phyloP scores from a whole-genome alignment of 1,139 yeast genomes.

The Zygosaccharomyces pseudobailii region DNA sequence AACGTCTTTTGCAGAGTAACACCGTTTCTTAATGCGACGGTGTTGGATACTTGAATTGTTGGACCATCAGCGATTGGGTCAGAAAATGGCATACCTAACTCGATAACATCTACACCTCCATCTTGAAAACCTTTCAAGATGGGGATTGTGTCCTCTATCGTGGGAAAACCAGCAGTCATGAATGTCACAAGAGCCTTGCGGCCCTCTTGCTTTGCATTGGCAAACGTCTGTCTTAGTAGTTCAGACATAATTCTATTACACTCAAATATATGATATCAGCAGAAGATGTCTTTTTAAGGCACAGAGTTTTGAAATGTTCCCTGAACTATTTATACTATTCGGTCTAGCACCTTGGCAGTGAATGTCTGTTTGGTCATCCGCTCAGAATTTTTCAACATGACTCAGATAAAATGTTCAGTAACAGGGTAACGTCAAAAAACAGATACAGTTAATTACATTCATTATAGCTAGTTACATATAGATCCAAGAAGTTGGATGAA shows the following conservation, averaged over 20 bases:
- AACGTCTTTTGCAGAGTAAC: conserved; percentile 65
- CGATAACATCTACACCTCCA: conserved; percentile 94
- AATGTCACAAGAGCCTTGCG: conserved; percentile 90
- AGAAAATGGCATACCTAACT: conserved; percentile 94
- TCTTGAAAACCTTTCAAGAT: conserved; percentile 82
- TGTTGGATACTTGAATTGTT: conserved; percentile 85
- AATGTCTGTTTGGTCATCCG: not conserved
- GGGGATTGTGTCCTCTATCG: conserved; percentile 81
- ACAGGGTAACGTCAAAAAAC: conserved; percentile 1
- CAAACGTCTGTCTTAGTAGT: conserved; percentile 64
- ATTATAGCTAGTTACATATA: conserved; percentile 1
- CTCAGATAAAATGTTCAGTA: not conserved
- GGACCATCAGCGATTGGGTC: conserved; percentile 99
- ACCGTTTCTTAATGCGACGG: conserved; percentile 73
- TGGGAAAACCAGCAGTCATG: conserved; percentile 92
- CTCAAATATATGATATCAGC: not conserved
- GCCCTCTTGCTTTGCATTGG: conserved; percentile 62
- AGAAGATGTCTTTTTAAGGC: not conserved
- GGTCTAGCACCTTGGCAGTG: not conserved
- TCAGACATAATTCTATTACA: conserved; percentile 47
- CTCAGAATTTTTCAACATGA: conserved; percentile 2
- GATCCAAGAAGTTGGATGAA: conserved; percentile 1
- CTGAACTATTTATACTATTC: not conserved
- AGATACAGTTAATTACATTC: not conserved
- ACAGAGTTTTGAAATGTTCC: not conserved